phyloP scores from a whole-genome alignment of 768 basidiomycete genomes.

The Heimioporus sp. region DNA sequence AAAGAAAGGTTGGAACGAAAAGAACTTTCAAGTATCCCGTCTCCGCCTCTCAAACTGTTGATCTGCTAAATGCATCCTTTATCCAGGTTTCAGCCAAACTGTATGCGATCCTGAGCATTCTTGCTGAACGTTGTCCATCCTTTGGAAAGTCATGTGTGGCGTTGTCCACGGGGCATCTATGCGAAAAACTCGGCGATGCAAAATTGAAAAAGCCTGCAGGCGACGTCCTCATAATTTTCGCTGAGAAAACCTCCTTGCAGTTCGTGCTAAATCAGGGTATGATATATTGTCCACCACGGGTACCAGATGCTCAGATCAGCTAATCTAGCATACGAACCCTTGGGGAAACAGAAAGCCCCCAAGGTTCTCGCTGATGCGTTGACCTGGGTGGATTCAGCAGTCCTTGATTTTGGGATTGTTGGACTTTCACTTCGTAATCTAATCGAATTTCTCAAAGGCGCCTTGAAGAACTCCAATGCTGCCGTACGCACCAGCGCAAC shows the following conservation, averaged over 20 bases:
- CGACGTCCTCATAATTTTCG: constrained; percentile 77
- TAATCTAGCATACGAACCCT: constrained; percentile 79
- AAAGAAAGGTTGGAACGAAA: constrained; percentile 97
- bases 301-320: constrained; percentile 15
- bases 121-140: constrained; percentile 76
- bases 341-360: constrained; percentile 95
- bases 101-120: constrained; percentile 68
- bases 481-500: constrained; percentile 92
- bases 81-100: constrained; percentile 85
- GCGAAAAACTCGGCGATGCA: constrained; percentile 93
- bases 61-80: constrained; percentile 8
- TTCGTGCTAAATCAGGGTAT: constrained; percentile 91
- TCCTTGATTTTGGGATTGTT: constrained; percentile 88
- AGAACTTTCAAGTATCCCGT: constrained; percentile 86
- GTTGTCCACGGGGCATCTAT: constrained; percentile 74
- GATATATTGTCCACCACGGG: constrained; percentile 19
- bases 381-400: constrained; percentile 80
- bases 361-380: constrained; percentile 93
- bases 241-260: constrained; percentile 91
- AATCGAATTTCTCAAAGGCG: constrained; percentile 87
- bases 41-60: not conserved
- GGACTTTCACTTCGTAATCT: constrained; percentile 80
- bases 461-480: constrained; percentile 91
- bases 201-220: constrained; percentile 97
- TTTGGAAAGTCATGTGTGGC: constrained; percentile 88